phyloP scores from a whole-genome alignment of 148 eudicot species.

The Dianthus caryophyllus region DNA sequence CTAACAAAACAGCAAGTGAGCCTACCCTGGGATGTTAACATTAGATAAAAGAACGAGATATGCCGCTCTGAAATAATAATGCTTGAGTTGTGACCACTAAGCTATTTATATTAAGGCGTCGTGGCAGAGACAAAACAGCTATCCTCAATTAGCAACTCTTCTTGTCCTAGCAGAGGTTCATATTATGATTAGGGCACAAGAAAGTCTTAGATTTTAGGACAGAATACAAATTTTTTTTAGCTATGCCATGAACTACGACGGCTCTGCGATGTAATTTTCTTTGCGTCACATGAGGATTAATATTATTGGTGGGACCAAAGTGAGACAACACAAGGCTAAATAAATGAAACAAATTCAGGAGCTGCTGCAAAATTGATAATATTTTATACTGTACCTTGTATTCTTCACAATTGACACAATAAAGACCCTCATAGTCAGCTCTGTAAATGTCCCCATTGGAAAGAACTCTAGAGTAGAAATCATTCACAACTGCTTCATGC shows the following conservation, averaged over 20 bases:
- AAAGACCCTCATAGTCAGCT: conserved; percentile 94
- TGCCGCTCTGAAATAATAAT: not conserved
- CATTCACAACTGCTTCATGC: conserved; percentile 88
- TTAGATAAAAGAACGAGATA: no score
- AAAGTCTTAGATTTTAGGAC: not conserved
- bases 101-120: not conserved
- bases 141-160: not conserved
- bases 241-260: not conserved
- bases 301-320: no score
- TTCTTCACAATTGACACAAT: conserved; percentile 96
- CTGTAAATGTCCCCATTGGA: conserved; percentile 92
- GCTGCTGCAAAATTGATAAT: not conserved
- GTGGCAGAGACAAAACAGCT: not conserved
- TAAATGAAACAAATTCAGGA: no score
- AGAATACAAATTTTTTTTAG: not conserved
- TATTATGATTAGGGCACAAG: not conserved
- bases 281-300: not conserved
- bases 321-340: no score
- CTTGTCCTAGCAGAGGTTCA: no score
- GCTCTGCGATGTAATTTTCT: not conserved
- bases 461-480: conserved; percentile 79
- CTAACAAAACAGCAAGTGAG: not conserved
- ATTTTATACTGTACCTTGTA: conserved; percentile 56
- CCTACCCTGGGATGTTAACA: no score
- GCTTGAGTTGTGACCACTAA: not conserved